Percentiles rank a stretch among this genome's conserved stretches.
Evolutionary conservation across 768 basidiomycete genomes (phyloP).

Genomic region (Tricholoma matsutake): DNA sequence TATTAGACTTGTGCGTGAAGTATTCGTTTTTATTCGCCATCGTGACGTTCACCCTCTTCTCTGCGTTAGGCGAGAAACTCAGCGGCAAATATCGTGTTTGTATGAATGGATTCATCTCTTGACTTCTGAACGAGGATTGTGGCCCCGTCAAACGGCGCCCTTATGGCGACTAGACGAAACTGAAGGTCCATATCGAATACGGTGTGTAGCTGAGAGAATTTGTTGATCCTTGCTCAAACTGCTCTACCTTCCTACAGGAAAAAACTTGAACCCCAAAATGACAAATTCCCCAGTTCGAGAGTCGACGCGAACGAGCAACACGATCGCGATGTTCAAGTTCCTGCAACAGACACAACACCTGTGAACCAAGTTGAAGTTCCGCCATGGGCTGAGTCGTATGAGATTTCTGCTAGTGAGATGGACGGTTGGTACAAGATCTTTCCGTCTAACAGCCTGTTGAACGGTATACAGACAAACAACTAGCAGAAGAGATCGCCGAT

Average conservation of each 20-base stretch:
- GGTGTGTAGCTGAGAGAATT: constrained; percentile 43
- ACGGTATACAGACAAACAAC: constrained; percentile 42
- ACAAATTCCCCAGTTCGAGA: constrained; percentile 45
- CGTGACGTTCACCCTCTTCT: background rate
- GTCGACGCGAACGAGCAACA: constrained; percentile 41
- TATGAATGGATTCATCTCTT: constrained; percentile 60
- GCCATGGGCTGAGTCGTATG: constrained; percentile 73
- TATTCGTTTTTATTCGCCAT: background rate
- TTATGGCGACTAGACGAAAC: constrained; percentile 88
- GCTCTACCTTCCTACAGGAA: constrained; percentile 44
- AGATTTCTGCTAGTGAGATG: constrained; percentile 58
- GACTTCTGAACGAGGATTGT: constrained; percentile 78
- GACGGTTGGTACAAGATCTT: constrained; percentile 43
- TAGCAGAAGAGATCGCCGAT: constrained; percentile 77
- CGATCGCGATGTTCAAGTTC: constrained; percentile 48
- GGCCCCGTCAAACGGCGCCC: constrained; percentile 55
- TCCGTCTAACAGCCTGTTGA: background rate
- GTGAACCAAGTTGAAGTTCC: constrained; percentile 57
- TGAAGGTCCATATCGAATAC: constrained; percentile 83
- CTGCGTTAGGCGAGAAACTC: constrained; percentile 65
- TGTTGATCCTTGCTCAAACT: background rate
- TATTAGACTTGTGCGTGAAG: constrained; percentile 65
- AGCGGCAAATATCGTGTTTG: constrained; percentile 61
- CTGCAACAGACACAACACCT: constrained; percentile 49
- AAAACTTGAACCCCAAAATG: constrained; percentile 66